Conservation (phyloP, 2,329 filamentous ascomycete species). For the Fusarium buxicola region DNA sequence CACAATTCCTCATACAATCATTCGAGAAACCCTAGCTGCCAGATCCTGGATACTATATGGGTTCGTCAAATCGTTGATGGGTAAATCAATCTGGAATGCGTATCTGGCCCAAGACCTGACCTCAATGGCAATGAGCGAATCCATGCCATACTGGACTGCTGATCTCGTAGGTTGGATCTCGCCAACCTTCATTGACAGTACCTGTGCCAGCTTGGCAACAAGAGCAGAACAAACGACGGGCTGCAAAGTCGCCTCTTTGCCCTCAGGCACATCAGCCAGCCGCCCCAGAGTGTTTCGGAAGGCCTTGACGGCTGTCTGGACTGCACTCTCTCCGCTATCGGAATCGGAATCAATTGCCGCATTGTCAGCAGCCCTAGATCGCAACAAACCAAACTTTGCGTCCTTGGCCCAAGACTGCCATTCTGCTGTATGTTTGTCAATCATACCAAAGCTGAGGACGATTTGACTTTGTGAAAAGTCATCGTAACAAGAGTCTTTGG, state of each 20-base stretch:
- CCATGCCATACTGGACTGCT: slow-evolving; percentile 41
- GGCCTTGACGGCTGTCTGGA: slow-evolving; percentile 41
- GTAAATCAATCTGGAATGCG: slow-evolving; percentile 42
- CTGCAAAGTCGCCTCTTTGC: slow-evolving; percentile 33
- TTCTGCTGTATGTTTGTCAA: slow-evolving; percentile 38
- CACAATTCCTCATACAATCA: slow-evolving; percentile 24
- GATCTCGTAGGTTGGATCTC: slow-evolving; percentile 40
- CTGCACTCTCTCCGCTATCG: slow-evolving; percentile 35
- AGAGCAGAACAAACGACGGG: slow-evolving; percentile 38
- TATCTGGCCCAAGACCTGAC: slow-evolving; percentile 43
- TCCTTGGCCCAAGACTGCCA: slow-evolving; percentile 43
- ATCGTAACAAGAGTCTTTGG: slow-evolving; percentile 26
- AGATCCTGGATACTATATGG: slow-evolving; percentile 42
- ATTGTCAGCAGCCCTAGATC: slow-evolving; percentile 32
- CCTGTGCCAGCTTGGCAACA: slow-evolving; percentile 39
- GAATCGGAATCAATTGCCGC: slow-evolving; percentile 26
- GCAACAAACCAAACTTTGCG: slow-evolving; percentile 37
- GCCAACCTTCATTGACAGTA: slow-evolving; percentile 39
- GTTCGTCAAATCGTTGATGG: slow-evolving; percentile 42
- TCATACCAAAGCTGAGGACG: slow-evolving; percentile 41
- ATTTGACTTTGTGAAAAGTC: slow-evolving; percentile 36
- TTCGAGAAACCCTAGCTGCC: slow-evolving; percentile 35
- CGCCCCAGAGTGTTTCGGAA: slow-evolving; percentile 31
- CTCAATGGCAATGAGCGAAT: slow-evolving; percentile 42
- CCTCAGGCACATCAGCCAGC: slow-evolving; percentile 27